Conservation (phyloP, 768 basidiomycete genomes). For the Dioszegia hungarica region DNA sequence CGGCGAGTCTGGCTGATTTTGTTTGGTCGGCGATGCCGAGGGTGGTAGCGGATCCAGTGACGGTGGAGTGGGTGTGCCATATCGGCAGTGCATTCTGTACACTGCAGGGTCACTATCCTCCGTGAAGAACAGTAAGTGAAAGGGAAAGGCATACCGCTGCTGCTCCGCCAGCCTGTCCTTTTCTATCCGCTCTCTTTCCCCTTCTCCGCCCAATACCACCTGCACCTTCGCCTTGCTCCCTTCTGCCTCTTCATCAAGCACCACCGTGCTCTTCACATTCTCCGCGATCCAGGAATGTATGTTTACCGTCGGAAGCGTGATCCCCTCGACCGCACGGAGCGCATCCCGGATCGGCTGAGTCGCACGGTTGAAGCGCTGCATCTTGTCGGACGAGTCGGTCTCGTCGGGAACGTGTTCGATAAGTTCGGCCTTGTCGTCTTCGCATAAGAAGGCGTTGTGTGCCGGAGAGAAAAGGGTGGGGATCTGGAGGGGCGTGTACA, state of each 20-base stretch:
- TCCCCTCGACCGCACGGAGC: constrained; percentile 79
- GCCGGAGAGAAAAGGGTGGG: constrained; percentile 72
- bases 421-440: constrained; percentile 76
- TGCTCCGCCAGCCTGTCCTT: constrained; percentile 71
- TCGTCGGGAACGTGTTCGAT: constrained; percentile 74
- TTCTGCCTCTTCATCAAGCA: constrained; percentile 59
- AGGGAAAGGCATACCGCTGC: constrained; percentile 55
- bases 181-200: constrained; percentile 70
- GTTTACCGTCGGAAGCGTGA: constrained; percentile 66
- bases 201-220: constrained; percentile 63
- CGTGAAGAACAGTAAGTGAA: not conserved
- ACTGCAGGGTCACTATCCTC: constrained; percentile 38
- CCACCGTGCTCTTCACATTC: constrained; percentile 59
- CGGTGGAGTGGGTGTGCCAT: constrained; percentile 95
- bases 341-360: constrained; percentile 83
- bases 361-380: constrained; percentile 90
- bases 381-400: constrained; percentile 64
- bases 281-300: constrained; percentile 75
- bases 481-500: constrained; percentile 79
- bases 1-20: constrained; percentile 7
- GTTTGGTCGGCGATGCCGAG: constrained; percentile 57
- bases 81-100: constrained; percentile 86
- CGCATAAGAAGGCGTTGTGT: constrained; percentile 69
- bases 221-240: constrained; percentile 65
- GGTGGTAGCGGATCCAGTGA: constrained; percentile 84